Evolutionary conservation across 768 basidiomycete genomes (phyloP).

Genomic region (Russula vinacea): DNA sequence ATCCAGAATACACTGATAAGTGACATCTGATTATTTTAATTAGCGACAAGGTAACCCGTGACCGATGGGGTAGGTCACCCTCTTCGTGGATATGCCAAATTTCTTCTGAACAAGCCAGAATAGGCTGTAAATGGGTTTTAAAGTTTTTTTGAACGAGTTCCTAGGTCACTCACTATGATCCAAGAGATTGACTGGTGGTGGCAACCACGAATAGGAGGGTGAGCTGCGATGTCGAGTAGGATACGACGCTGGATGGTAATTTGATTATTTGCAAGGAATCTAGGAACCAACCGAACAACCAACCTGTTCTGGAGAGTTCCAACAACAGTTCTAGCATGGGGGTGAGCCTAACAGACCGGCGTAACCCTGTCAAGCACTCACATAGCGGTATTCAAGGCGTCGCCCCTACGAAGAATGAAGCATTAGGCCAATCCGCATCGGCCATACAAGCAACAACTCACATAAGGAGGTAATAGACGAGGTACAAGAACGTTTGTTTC

Average conservation of each 20-base stretch:
- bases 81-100: constrained; percentile 61
- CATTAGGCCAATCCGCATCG: neutral
- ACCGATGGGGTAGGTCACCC: constrained; percentile 38
- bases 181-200: constrained; percentile 59
- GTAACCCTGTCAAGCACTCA: constrained; percentile 36
- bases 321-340: constrained; percentile 54
- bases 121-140: constrained; percentile 38
- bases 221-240: constrained; percentile 66
- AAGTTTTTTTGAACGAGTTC: neutral
- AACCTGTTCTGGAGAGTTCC: constrained; percentile 65
- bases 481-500: constrained; percentile 71
- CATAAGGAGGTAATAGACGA: constrained; percentile 76
- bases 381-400: constrained; percentile 74
- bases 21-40: constrained; percentile 50
- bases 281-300: constrained; percentile 35
- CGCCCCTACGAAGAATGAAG: constrained; percentile 49
- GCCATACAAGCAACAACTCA: constrained; percentile 36
- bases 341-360: constrained; percentile 13
- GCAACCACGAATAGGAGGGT: constrained; percentile 66
- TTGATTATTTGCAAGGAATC: neutral
- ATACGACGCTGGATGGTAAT: constrained; percentile 51
- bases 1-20: constrained; percentile 73
- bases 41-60: neutral
- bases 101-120: constrained; percentile 71
- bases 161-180: constrained; percentile 54